Evolutionary conservation across 2,329 filamentous ascomycete species (phyloP), one percentile per base, ranked within the genome.

Genomic region (Stagonosporopsis rhizophila): DNA sequence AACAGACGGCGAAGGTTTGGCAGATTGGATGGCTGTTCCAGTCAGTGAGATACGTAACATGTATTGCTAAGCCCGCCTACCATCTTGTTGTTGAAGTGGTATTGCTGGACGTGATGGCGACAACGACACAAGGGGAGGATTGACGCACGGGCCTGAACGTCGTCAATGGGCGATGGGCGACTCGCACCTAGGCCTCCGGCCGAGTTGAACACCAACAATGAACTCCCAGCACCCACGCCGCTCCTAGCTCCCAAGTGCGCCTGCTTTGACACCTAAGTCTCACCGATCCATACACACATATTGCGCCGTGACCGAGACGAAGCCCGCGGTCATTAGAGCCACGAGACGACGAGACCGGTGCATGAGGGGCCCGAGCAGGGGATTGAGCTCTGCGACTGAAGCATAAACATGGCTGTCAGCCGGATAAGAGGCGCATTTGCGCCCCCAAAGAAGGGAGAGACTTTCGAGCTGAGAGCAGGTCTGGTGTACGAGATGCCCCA

Each of bases 1-100:
- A 99, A 98, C 58, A 99, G 88, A 14, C 95, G 90, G 46, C 95
- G 88, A n/a, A 99, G 84, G 73, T 99, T 98, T 32, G 95, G 95
- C 48, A 98, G 86, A 74, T 88, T 93, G 35, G 89, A 90, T 80
- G 90, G 71, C 80, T 83, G 40, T 30, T 15, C 7, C 5, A 11
- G 2, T 64, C 40, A 60, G 44, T 47, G 5, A 42, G 8, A 27
- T 17, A 6, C 7, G 23, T 23, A 15, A 11, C 3, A 42, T 2
- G 12, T 14, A 23, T 28, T 17, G 9, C 14, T 6, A 41, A 15
- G 15, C 25, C 17, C 19, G 22, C 41, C 5, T 22, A 64, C 66
- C 66, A 69, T 69, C n/a, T 59, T 45, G 45, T 49, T 51, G 41
- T 48, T 44, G 19, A 37, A 27, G 41, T 19, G 17, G 17, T 38